A percentile compares a stretch with the other conserved stretches of the same genome.
Evolutionary conservation across 495 filamentous ascomycete species (phyloP).

Genomic region (Talaromyces thailandensis): DNA sequence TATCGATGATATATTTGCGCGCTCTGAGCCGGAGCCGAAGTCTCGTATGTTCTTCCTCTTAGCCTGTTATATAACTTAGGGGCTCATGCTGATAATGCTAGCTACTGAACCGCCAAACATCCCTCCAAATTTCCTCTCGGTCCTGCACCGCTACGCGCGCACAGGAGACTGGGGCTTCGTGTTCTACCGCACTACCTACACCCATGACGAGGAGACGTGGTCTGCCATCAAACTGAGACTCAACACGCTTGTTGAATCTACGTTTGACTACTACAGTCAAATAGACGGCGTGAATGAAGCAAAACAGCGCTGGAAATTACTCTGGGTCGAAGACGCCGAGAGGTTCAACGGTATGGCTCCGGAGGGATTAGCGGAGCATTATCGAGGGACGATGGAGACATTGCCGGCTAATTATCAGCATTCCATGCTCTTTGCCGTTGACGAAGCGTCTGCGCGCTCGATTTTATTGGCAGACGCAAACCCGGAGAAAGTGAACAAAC

Average conservation of each 20-base stretch:
- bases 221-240: background rate
- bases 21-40: background rate
- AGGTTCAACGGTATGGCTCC: background rate
- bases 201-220: background rate
- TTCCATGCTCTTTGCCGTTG: conserved; percentile 1
- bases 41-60: background rate
- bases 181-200: background rate
- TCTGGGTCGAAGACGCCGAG: background rate
- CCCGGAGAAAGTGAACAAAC: background rate
- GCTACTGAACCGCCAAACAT: background rate
- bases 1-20: background rate
- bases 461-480: background rate
- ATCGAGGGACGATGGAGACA: background rate
- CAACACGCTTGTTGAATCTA: background rate
- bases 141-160: background rate
- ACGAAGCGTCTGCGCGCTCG: conserved; percentile 1
- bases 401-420: conserved; percentile 2
- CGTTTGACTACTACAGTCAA: background rate
- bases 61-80: background rate
- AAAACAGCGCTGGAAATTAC: conserved; percentile 3
- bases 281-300: conserved; percentile 3
- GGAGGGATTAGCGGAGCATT: background rate
- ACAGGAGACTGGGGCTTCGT: conserved; percentile 2
- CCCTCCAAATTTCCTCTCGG: background rate
- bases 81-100: background rate